Conservation (phyloP, 2,329 filamentous ascomycete genomes). For the Aspergillus viridinutans region DNA sequence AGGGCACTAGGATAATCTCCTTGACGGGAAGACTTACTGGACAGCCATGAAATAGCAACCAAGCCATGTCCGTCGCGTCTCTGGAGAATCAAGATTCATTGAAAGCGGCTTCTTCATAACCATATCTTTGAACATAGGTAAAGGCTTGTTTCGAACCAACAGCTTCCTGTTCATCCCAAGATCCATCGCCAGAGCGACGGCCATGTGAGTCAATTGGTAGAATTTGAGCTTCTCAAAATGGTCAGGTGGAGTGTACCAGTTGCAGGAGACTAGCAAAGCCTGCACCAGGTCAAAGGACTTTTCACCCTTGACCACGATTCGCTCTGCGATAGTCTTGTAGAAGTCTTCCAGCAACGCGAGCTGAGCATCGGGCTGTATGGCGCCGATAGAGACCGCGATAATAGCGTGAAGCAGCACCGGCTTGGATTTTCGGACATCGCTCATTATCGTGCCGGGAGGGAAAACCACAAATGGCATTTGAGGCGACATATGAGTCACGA, state of each 20-base stretch:
- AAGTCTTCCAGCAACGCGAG: slow-evolving; percentile 62
- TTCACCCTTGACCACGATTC: slow-evolving; percentile 68
- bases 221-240: slow-evolving; percentile 84
- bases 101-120: slow-evolving; percentile 33
- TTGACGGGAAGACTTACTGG: slow-evolving; percentile 37
- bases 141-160: slow-evolving; percentile 30
- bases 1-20: background rate
- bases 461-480: slow-evolving; percentile 58
- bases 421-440: slow-evolving; percentile 53
- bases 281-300: slow-evolving; percentile 83
- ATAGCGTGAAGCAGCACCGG: slow-evolving; percentile 58
- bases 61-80: slow-evolving; percentile 57
- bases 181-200: slow-evolving; percentile 77
- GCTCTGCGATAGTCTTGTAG: slow-evolving; percentile 69
- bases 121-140: slow-evolving; percentile 36
- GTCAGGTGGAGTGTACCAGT: slow-evolving; percentile 83
- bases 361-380: slow-evolving; percentile 54
- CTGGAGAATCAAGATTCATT: slow-evolving; percentile 50
- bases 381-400: slow-evolving; percentile 51
- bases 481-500: slow-evolving; percentile 50
- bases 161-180: slow-evolving; percentile 66
- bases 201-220: slow-evolving; percentile 79
- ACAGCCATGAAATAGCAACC: slow-evolving; percentile 59
- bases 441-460: slow-evolving; percentile 50
- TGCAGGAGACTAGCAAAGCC: slow-evolving; percentile 66